phyloP scores from a whole-genome alignment of 78 protist genomes.

The Planoprotostelium fungivorum region DNA sequence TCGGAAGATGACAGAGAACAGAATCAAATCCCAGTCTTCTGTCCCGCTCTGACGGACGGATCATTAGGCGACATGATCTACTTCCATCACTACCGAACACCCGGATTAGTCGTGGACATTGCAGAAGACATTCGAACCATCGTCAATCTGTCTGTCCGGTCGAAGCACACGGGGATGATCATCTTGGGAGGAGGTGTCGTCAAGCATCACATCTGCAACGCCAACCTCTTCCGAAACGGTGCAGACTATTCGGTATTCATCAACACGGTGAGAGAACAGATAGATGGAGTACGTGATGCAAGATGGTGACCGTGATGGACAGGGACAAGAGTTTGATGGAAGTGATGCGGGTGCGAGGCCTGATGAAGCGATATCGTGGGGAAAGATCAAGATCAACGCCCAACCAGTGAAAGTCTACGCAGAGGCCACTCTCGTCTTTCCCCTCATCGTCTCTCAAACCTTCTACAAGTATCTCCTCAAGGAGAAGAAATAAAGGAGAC shows the following conservation, averaged over 20 bases:
- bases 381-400: slow-evolving; percentile 90
- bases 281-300: neutral
- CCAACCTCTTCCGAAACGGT: slow-evolving; percentile 99
- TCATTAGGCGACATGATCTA: slow-evolving; percentile 98
- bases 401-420: slow-evolving; percentile 90
- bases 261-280: slow-evolving; percentile 76
- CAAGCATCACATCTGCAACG: slow-evolving; percentile 99
- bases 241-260: slow-evolving; percentile 93
- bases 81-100: slow-evolving; percentile 87
- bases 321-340: slow-evolving; percentile 87
- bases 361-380: slow-evolving; percentile 99
- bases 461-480: slow-evolving; percentile 50
- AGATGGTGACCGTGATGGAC: too few species aligned
- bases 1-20: neutral
- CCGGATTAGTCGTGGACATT: slow-evolving; percentile 91
- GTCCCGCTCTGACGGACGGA: slow-evolving; percentile 99
- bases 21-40: slow-evolving; percentile 97
- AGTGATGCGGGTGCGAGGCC: slow-evolving; percentile 98
- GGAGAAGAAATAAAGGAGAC: neutral
- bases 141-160: slow-evolving; percentile 72
- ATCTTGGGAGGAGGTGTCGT: slow-evolving; percentile 99
- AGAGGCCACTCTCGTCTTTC: slow-evolving; percentile 83
- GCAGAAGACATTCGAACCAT: slow-evolving; percentile 78
- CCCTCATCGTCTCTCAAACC: slow-evolving; percentile 82
- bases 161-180: slow-evolving; percentile 91